Evolutionary conservation across 2,329 filamentous ascomycete genomes (phyloP), one percentile per base, ranked within the genome.

Genomic region (Xenoacremonium recifei): DNA sequence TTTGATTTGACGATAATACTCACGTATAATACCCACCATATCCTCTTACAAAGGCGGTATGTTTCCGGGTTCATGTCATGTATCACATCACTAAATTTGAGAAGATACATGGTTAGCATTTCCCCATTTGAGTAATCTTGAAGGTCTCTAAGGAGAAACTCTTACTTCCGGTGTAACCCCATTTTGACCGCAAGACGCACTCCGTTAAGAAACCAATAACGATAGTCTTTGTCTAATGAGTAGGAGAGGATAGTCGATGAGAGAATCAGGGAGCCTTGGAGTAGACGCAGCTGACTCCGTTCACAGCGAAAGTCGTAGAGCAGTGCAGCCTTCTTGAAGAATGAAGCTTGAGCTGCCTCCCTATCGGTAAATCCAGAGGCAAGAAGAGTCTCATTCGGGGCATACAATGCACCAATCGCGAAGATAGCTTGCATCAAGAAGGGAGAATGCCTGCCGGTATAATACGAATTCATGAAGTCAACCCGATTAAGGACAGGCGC

Each of bases 11-110:
- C 13, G 4, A n/a, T 16, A 25, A 5, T 10, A 39, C 41, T 18
- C 5, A 44, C 41, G 25, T 44, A 44, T 3, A 44, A 32, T 16
- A 44, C 32, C 36, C 41, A 44, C 41, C 41, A 44, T 2, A 44
- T 44, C 25, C 41, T 39, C 27, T 44, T 44, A 16, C 34, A 39
- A 13, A 44, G 21, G 7, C 23, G 39, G 10, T 35, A 35, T 31
- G 38, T 39, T 21, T 29, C 30, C 9, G 21, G 19, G 30, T 44
- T 32, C 6, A 33, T n/a, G 6, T 29, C 36, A 7, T 39, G 41
- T 3, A 10, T 30, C 3, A 16, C 18, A 17, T 44, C 35, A 17
- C 41, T 39, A 7, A n/a, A n/a, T n/a, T n/a, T n/a, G n/a, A n/a
- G n/a, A n/a, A n/a, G n/a, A n/a, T n/a, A n/a, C n/a, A n/a, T n/a